Conservation (phyloP, 495 filamentous ascomycete species). For the Penicillium argentinense region DNA sequence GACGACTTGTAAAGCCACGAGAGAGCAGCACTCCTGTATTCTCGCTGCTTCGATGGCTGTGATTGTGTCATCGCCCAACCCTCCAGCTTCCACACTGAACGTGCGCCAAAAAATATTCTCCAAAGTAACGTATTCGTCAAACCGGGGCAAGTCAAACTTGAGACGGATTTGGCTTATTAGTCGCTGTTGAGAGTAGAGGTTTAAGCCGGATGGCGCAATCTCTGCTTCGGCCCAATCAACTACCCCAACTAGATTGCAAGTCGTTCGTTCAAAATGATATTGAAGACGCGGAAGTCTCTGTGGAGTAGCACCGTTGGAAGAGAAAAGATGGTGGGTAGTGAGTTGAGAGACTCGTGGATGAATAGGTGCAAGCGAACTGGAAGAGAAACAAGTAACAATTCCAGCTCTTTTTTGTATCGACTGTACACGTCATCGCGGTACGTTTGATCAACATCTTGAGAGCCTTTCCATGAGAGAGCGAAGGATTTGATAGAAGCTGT, state of each 20-base stretch:
- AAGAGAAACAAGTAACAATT: no score
- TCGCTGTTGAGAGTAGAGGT: slow-evolving; percentile 35
- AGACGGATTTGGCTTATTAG: slow-evolving; percentile 34
- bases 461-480: slow-evolving; percentile 34
- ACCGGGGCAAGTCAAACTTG: no score
- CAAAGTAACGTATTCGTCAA: no score
- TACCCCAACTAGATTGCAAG: slow-evolving; percentile 37
- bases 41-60: no score
- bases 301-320: slow-evolving; percentile 44
- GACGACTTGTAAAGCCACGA: slow-evolving; percentile 39
- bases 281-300: slow-evolving; percentile 34
- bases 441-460: slow-evolving; percentile 23
- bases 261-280: slow-evolving; percentile 38
- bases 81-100: no score
- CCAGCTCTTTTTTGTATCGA: slow-evolving; percentile 28
- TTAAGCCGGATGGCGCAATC: slow-evolving; percentile 37
- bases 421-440: slow-evolving; percentile 20
- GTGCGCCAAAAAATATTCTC: no score
- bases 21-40: no score
- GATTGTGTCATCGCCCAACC: no score
- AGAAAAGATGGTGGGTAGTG: slow-evolving; percentile 29
- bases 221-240: slow-evolving; percentile 42
- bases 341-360: slow-evolving; percentile 27
- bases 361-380: no score
- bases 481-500: slow-evolving; percentile 30